Evolutionary conservation across 305 asterid species (phyloP).

Genomic region (Fraxinus floribunda): DNA sequence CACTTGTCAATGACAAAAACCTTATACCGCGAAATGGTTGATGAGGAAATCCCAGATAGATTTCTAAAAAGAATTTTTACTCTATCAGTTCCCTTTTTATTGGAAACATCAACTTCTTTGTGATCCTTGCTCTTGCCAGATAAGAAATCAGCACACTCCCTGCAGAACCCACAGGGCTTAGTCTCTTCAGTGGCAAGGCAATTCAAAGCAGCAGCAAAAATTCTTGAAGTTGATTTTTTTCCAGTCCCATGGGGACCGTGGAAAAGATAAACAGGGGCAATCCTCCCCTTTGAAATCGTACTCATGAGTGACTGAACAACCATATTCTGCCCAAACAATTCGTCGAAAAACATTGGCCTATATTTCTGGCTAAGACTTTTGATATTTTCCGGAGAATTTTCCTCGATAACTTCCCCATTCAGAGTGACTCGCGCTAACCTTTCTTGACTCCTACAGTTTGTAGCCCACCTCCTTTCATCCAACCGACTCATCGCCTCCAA

Average conservation of each 20-base stretch:
- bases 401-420: slow-evolving; percentile 42
- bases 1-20: slow-evolving; percentile 77
- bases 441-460: slow-evolving; percentile 73
- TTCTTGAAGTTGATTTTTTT: slow-evolving; percentile 73
- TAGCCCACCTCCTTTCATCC: slow-evolving; percentile 83
- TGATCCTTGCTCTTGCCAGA: slow-evolving; percentile 61
- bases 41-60: slow-evolving; percentile 36
- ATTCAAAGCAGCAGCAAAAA: slow-evolving; percentile 80
- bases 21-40: slow-evolving; percentile 43
- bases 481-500: slow-evolving; percentile 82
- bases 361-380: slow-evolving; percentile 76
- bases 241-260: slow-evolving; percentile 98
- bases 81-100: slow-evolving; percentile 54
- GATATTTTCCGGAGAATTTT: slow-evolving; percentile 51
- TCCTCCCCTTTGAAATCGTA: slow-evolving; percentile 60
- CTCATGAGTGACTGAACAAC: slow-evolving; percentile 65
- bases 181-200: slow-evolving; percentile 71
- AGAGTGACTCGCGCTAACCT: slow-evolving; percentile 53
- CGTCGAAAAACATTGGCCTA: slow-evolving; percentile 81
- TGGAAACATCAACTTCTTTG: slow-evolving; percentile 70
- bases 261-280: slow-evolving; percentile 74
- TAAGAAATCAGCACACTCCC: slow-evolving; percentile 65
- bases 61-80: slow-evolving; percentile 50
- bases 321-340: slow-evolving; percentile 71
- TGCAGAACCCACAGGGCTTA: slow-evolving; percentile 87